phyloP scores from a whole-genome alignment of 306 rosid genomes.

The barrel medic (Medicago truncatula) region MtrunA17r5.0-ANR NC_053045.1:28063501-28064000 shows the following conservation, averaged over 20 bases:
- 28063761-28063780: slow-evolving; percentile 69
- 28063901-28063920: slow-evolving; percentile 13
- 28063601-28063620: slow-evolving; percentile 22
- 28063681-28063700: neutral
- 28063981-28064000: neutral
- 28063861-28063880: slow-evolving; percentile 3
- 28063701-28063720: slow-evolving; percentile 22
- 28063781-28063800: slow-evolving; percentile 85
- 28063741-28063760: slow-evolving; percentile 19
- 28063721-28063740: slow-evolving; percentile 14
- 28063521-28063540: slow-evolving; percentile 90
- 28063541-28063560: slow-evolving; percentile 79
- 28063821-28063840: slow-evolving; percentile 91
- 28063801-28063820: slow-evolving; percentile 88
- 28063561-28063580: slow-evolving; percentile 34
- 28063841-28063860: slow-evolving; percentile 81
- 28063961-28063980: neutral
- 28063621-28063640: slow-evolving; percentile 7
- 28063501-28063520: slow-evolving; percentile 89
- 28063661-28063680: slow-evolving; percentile 26
- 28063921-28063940: slow-evolving; percentile 17
- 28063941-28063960: slow-evolving; percentile 5
- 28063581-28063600: slow-evolving; percentile 26
- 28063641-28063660: slow-evolving; percentile 29
- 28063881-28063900: slow-evolving; percentile 23